These are phyloP conservation scores for Metschnikowia cubensis DNA, from an alignment of 805 yeast species.

Conservation along the genomic window DNA sequence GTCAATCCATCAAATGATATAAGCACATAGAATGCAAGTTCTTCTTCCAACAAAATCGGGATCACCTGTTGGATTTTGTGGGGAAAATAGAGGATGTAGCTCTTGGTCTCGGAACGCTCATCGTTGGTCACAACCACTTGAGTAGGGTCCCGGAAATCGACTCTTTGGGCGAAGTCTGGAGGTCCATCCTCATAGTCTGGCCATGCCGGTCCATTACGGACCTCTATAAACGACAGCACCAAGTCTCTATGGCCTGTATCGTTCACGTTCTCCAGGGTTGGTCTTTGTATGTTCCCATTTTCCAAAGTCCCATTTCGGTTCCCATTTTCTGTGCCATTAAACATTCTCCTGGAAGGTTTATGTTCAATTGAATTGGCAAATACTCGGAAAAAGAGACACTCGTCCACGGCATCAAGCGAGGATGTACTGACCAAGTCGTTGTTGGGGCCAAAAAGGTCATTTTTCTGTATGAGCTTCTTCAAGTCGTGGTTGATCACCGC, in stretches of 20 bases:
- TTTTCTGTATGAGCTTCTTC: slow-evolving; percentile 22
- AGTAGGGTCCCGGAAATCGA: slow-evolving; percentile 46
- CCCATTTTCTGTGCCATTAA: too few species aligned
- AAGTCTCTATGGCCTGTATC: too few species aligned
- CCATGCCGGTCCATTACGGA: slow-evolving; percentile 42
- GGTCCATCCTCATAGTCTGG: slow-evolving; percentile 36
- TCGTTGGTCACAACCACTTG: slow-evolving; percentile 43
- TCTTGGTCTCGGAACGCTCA: slow-evolving; percentile 26
- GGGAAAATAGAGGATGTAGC: slow-evolving; percentile 40
- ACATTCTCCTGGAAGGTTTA: neutral
- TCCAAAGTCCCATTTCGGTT: too few species aligned
- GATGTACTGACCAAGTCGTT: slow-evolving; percentile 26
- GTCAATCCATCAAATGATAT: slow-evolving; percentile 59
- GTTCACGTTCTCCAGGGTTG: too few species aligned
- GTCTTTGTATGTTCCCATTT: too few species aligned
- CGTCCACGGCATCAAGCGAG: slow-evolving; percentile 31
- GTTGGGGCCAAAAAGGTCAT: slow-evolving; percentile 18
- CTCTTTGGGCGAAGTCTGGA: slow-evolving; percentile 29
- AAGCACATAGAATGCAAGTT: slow-evolving; percentile 44
- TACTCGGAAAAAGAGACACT: slow-evolving; percentile 35
- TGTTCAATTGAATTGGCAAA: slow-evolving; percentile 33
- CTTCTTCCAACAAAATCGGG: slow-evolving; percentile 31
- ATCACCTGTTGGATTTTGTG: slow-evolving; percentile 47
- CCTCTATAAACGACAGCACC: slow-evolving; percentile 31
- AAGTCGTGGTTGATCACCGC: slow-evolving; percentile 30